These are phyloP conservation scores for Aspergillus glaucus DNA, from an alignment of 2,329 filamentous ascomycete genomes.

Conservation along the genomic window DNA sequence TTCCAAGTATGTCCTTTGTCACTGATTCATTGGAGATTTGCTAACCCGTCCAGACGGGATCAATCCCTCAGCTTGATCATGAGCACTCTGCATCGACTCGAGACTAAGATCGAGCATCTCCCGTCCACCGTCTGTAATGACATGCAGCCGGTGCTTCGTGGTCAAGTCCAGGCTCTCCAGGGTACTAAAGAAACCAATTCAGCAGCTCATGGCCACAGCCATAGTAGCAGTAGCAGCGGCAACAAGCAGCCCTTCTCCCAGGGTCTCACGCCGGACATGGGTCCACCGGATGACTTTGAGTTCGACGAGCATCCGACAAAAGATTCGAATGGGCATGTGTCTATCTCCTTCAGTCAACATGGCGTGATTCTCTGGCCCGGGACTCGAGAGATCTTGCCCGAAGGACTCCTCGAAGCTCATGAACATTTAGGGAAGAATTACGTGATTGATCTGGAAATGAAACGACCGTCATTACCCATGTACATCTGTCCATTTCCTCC, in stretches of 20 bases:
- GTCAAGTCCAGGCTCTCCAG: constrained; percentile 14
- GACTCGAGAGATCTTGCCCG: constrained; percentile 38
- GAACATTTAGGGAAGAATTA: constrained; percentile 42
- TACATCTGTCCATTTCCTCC: constrained; percentile 32
- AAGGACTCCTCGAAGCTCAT: constrained; percentile 32
- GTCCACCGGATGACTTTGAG: constrained; percentile 23
- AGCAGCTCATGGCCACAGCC: constrained; percentile 7
- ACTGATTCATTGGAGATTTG: not conserved
- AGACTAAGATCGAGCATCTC: constrained; percentile 47
- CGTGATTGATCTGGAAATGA: constrained; percentile 45
- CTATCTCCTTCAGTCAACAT: constrained; percentile 48
- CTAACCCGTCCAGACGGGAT: constrained; percentile 39
- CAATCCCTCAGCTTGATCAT: constrained; percentile 51
- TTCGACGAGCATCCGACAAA: constrained; percentile 22
- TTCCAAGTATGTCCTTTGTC: constrained; percentile 39
- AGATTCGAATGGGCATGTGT: constrained; percentile 29
- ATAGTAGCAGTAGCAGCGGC: constrained; percentile 4
- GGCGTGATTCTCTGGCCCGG: constrained; percentile 47
- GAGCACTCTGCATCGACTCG: constrained; percentile 48
- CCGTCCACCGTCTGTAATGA: constrained; percentile 29
- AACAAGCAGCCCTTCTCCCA: constrained; percentile 9
- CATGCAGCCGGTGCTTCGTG: constrained; percentile 26
- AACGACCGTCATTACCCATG: constrained; percentile 39
- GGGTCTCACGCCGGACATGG: constrained; percentile 23
- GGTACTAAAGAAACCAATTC: constrained; percentile 9